Evolutionary conservation across 805 yeast genomes (phyloP).

Genomic region (Zygoascus biomembranicola): DNA sequence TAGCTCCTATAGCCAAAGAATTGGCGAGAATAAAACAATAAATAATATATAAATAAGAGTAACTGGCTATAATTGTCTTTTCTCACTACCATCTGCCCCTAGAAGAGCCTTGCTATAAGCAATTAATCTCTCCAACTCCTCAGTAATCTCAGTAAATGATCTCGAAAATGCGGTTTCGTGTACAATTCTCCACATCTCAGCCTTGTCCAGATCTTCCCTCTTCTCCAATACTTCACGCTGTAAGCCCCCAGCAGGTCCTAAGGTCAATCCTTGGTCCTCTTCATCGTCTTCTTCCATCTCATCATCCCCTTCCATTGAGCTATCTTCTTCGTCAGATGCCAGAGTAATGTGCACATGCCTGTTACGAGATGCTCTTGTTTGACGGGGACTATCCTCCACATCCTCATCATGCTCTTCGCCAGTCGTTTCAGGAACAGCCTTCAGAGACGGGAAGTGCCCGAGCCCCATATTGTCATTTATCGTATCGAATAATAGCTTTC

Average conservation of each 20-base stretch:
- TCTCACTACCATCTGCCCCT: slow-evolving; percentile 32
- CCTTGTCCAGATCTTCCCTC: neutral
- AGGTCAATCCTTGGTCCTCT: slow-evolving; percentile 13
- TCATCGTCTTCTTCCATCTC: neutral
- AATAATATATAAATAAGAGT: neutral
- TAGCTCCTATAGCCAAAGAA: too few relatives aligned
- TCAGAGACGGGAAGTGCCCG: neutral
- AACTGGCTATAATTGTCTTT: neutral
- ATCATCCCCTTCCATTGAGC: neutral
- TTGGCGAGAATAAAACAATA: neutral
- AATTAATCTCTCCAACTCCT: slow-evolving; percentile 33
- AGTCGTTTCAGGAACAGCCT: slow-evolving; percentile 19
- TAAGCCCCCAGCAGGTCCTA: neutral
- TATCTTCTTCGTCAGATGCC: neutral
- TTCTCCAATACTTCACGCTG: neutral
- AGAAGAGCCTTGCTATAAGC: slow-evolving; percentile 34
- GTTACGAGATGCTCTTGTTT: slow-evolving; percentile 9
- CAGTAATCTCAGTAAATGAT: slow-evolving; percentile 40
- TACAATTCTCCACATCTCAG: slow-evolving; percentile 37
- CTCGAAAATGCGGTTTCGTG: slow-evolving; percentile 44
- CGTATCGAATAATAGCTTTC: slow-evolving; percentile 37
- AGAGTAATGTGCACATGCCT: neutral
- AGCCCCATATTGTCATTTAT: slow-evolving; percentile 20
- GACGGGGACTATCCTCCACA: slow-evolving; percentile 4
- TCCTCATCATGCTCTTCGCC: neutral